A percentile compares a stretch with the other conserved stretches of the same genome.
These are phyloP conservation scores for Ogataea wickerhamii DNA, from an alignment of 805 yeast genomes.

Conservation along the genomic window DNA sequence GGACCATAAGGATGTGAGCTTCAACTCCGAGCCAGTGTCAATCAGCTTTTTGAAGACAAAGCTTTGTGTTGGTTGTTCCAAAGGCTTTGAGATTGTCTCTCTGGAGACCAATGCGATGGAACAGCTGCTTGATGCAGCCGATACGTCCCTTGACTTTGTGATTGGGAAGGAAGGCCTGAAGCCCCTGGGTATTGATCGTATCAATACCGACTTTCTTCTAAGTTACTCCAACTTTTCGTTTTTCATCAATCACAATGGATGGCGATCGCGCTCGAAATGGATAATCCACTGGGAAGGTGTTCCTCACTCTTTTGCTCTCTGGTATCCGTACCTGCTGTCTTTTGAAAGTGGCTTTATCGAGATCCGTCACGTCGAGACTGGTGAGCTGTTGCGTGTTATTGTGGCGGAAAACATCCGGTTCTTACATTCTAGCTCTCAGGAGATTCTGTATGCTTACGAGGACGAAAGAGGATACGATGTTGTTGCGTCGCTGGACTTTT, in stretches of 20 bases:
- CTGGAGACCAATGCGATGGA: conserved; percentile 82
- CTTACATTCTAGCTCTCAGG: conserved; percentile 86
- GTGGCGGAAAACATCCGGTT: conserved; percentile 89
- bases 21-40: conserved; percentile 86
- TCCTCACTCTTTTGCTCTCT: conserved; percentile 87
- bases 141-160: conserved; percentile 93
- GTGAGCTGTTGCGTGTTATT: conserved; percentile 81
- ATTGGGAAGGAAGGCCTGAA: conserved; percentile 75
- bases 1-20: conserved; percentile 70
- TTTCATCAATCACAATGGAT: conserved; percentile 90
- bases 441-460: conserved; percentile 88
- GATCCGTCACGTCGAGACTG: conserved; percentile 84
- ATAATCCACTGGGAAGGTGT: conserved; percentile 95
- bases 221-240: conserved; percentile 93
- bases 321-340: conserved; percentile 90
- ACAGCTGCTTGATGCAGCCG: conserved; percentile 94
- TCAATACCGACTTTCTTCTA: conserved; percentile 82
- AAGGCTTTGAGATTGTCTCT: conserved; percentile 93
- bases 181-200: conserved; percentile 88
- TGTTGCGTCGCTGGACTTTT: conserved; percentile 88
- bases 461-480: conserved; percentile 88
- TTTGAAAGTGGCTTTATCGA: conserved; percentile 90
- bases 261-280: conserved; percentile 94
- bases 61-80: conserved; percentile 92
- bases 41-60: conserved; percentile 85